A percentile compares a stretch with the other conserved stretches of the same genome.
Conservation (phyloP, 345 rosid genomes). For the Luvunga scandens region DNA sequence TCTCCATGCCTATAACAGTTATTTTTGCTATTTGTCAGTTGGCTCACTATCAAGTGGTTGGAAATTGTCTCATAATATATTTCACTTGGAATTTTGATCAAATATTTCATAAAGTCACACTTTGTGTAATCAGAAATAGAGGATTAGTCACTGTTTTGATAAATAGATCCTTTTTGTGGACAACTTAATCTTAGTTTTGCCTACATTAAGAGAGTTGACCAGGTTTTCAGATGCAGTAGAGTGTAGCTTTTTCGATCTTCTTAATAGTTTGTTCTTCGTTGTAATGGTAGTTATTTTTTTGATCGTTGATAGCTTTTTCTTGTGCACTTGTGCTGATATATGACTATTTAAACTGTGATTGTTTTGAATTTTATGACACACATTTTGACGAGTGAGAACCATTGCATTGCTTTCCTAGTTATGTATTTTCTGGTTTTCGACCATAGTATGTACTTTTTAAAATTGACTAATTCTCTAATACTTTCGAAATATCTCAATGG, state of each 20-base stretch:
- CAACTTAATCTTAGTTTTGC: not conserved
- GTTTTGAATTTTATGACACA: too few relatives aligned
- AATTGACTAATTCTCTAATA: not conserved
- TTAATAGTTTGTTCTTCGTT: not conserved
- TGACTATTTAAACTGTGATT: too few relatives aligned
- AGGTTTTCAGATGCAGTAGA: not conserved
- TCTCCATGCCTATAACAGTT: not conserved
- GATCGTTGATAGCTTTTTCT: too few relatives aligned
- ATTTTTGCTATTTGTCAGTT: not conserved
- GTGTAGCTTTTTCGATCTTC: not conserved
- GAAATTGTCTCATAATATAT: not conserved
- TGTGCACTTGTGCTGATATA: too few relatives aligned
- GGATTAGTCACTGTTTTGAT: not conserved
- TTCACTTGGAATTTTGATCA: not conserved
- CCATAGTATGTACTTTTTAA: not conserved
- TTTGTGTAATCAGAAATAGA: not conserved
- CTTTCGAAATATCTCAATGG: not conserved
- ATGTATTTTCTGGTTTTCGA: not conserved
- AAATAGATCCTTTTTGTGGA: not conserved
- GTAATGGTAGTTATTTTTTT: not conserved
- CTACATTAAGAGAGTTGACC: not conserved
- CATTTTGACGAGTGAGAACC: too few relatives aligned
- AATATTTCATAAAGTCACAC: not conserved
- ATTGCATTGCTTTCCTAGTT: too few relatives aligned
- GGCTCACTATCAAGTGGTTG: not conserved